phyloP scores from a whole-genome alignment of 2,329 filamentous ascomycete genomes.

The Sclerotinia glacialis region DNA sequence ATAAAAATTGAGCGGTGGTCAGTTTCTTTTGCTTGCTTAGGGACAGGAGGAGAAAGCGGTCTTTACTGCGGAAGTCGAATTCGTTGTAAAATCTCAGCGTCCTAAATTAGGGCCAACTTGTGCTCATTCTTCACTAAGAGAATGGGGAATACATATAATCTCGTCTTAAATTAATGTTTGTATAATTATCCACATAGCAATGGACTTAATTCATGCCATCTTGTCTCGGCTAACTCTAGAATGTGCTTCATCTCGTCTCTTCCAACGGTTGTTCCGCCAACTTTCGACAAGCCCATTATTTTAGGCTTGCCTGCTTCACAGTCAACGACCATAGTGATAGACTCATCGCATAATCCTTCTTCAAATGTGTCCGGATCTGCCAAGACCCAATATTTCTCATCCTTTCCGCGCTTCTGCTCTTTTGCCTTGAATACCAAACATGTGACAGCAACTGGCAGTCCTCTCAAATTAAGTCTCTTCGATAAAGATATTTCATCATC shows the following conservation, averaged over 20 bases:
- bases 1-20: neutral
- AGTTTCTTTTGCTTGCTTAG: neutral
- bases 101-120: neutral
- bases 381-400: constrained; percentile 68
- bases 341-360: constrained; percentile 79
- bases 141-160: constrained; percentile 3
- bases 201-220: constrained; percentile 55
- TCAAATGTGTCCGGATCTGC: constrained; percentile 89
- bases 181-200: constrained; percentile 30
- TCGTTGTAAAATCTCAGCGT: neutral
- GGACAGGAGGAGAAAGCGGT: too few relatives aligned
- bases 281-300: constrained; percentile 76
- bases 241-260: constrained; percentile 60
- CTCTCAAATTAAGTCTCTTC: constrained; percentile 56
- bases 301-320: constrained; percentile 46
- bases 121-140: constrained; percentile 2
- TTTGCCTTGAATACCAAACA: constrained; percentile 73
- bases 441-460: constrained; percentile 72
- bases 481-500: constrained; percentile 56
- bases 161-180: constrained; percentile 2
- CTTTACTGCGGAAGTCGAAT: neutral
- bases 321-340: constrained; percentile 80
- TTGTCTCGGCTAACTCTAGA: constrained; percentile 56
- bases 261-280: constrained; percentile 70
- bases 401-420: constrained; percentile 45